Base-by-base conservation (phyloP, 106 monocot species). In the Dioscorea zingiberensis region DNA sequence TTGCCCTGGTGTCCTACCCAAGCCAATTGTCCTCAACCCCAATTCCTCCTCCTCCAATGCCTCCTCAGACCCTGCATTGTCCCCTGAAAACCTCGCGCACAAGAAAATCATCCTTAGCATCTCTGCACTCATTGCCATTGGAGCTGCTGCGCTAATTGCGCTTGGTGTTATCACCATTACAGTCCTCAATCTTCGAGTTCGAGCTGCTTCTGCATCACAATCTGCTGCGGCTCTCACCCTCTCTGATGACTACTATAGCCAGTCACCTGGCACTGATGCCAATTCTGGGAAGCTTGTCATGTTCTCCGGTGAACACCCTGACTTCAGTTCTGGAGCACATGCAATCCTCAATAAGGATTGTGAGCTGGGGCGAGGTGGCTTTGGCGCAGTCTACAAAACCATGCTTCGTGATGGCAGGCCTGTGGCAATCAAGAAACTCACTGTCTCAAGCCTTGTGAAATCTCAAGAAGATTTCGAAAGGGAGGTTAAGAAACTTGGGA, bases 361-460 rank as follows among this genome's bases (percentile, higher is more conserved):
- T 21, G 94, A 94, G 69, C 80, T 94, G 25, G 94, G 94, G n/a
- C 84, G 91, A 24, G 94, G 94, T 11, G 94, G 94, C 0, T 95
- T 95, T 58, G 94, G 94, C 9, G 70, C 87, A 0, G 94, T 95
- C 3, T 95, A 95, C 78, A 91, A 80, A 64, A 85, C 94, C 0
- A 62, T 80, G 19, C 85, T 95, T 22, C 68, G 72, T 64, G 94
- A 91, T 55, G 87, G 91, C 2, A 69, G 77, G 25, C 83, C 84
- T 2, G 85, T 95, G 66, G 94, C 87, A 29, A 95, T 94, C 70
- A 94, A 94, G 78, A 94, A 94, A 76, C 90, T 94, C 24, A 83
- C 90, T 0, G 94, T 94, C 16, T 94, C 94, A 6, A 90, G 94
- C 67, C 66, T 94, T 6, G 94, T 94, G 45, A 94, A 94, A 59